Conservation (phyloP, 106 monocot genomes). For the Cymbidium sinense region DNA sequence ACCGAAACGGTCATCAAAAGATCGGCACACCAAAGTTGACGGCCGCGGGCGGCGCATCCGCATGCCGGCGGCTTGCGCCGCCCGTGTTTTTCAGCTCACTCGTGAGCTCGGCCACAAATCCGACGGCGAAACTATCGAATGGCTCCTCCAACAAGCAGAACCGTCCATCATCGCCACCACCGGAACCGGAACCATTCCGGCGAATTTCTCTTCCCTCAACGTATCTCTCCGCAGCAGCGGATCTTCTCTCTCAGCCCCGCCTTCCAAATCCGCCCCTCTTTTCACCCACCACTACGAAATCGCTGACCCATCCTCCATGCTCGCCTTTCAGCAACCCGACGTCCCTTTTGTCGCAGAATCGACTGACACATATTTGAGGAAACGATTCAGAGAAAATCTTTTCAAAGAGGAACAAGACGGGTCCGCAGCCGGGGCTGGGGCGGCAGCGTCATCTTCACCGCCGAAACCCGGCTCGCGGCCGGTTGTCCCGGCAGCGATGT, state of each 20-base stretch:
- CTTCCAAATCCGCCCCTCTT: constrained; percentile 22
- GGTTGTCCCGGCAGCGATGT: constrained; percentile 54
- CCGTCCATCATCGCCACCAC: constrained; percentile 57
- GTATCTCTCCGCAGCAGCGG: constrained; percentile 44
- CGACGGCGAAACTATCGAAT: constrained; percentile 66
- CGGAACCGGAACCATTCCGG: constrained; percentile 59
- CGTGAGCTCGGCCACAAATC: constrained; percentile 65
- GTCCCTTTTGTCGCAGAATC: constrained; percentile 16
- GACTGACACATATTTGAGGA: constrained; percentile 56
- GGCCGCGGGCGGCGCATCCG: constrained; percentile 60
- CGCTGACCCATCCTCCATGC: constrained; percentile 10
- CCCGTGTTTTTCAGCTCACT: constrained; percentile 58
- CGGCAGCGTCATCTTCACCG: constrained; percentile 23
- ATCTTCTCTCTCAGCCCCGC: constrained; percentile 28
- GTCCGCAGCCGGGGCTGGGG: constrained; percentile 7
- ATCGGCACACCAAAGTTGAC: constrained; percentile 70
- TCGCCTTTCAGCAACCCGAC: constrained; percentile 28
- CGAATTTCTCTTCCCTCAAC: constrained; percentile 55
- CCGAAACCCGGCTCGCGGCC: constrained; percentile 6
- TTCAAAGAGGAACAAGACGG: constrained; percentile 53
- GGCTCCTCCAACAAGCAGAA: constrained; percentile 67
- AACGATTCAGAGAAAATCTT: constrained; percentile 69
- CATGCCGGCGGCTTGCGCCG: constrained; percentile 63
- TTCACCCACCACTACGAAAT: constrained; percentile 13
- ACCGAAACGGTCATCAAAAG: constrained; percentile 46